A percentile compares a stretch with the other conserved stretches of the same genome.
Evolutionary conservation across 139 green algal genomes (phyloP).

Genomic region (Raphidocelis subcapitata): DNA sequence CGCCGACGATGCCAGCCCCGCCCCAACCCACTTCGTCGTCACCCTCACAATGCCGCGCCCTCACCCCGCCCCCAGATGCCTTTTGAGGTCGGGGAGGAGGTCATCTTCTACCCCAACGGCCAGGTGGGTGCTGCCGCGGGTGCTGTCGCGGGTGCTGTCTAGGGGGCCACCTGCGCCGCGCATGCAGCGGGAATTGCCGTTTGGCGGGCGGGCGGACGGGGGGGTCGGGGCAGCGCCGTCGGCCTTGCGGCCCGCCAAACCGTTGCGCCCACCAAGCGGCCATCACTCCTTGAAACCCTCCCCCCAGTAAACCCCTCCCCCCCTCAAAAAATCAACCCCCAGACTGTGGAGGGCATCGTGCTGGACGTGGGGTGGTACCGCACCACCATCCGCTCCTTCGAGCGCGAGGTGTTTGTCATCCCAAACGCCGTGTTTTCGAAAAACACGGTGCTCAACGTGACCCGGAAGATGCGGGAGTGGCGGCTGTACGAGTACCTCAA

Average conservation of each 20-base stretch:
- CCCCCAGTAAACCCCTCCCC: too few species aligned
- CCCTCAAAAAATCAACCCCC: too few species aligned
- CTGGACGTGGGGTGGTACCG: conserved; percentile 92
- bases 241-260: too few species aligned
- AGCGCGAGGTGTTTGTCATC: conserved; percentile 69
- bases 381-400: conserved; percentile 76
- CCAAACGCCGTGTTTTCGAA: conserved; percentile 82
- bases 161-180: too few species aligned
- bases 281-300: too few species aligned
- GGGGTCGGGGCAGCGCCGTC: too few species aligned
- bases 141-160: too few species aligned
- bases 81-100: conserved; percentile 68
- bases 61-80: conserved; percentile 17
- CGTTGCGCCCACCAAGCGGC: too few species aligned
- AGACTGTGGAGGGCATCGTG: conserved; percentile 85
- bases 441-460: conserved; percentile 89
- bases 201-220: too few species aligned
- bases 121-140: conserved; percentile 3
- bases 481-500: conserved; percentile 83
- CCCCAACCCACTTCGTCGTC: too few species aligned
- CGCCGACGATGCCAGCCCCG: too few species aligned
- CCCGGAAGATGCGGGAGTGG: conserved; percentile 83
- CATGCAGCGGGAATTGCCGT: too few species aligned
- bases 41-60: background rate
- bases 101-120: conserved; percentile 61